Base-by-base conservation (phyloP, 2,329 filamentous ascomycete genomes). In the Colletotrichum orchidophilum region DNA sequence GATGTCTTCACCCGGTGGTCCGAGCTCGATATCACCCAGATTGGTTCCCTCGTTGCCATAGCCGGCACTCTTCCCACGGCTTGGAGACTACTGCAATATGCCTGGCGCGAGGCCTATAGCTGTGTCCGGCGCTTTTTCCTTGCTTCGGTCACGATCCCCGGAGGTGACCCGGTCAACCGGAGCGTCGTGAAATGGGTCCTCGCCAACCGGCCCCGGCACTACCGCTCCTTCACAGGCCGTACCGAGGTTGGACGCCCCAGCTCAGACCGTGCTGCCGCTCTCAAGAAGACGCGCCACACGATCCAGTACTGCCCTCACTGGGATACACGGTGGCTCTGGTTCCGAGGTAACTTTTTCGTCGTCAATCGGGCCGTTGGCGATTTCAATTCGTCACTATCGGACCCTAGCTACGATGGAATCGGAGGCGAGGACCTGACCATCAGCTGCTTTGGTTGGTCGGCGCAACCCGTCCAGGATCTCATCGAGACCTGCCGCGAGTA, bases 391-490 rank as follows among this genome's bases (percentile, higher is more conserved):
- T 63, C 77, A 35, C 76, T 84, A 66, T 78, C 78, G 12, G 83
- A 85, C 58, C 82, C 83, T 8, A 80, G 77, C n/a, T 84, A 83
- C 63, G 83, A 86, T 52, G 85, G 85, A 8, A 78, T 84, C 21
- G 83, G 83, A 4, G 83, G 83, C 13, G 83, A 86, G 73, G 83
- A 85, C 54, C 80, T 87, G 46, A 84, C 81, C 0, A 76, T 88
- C 33, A 86, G 84, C 77, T 87, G 85, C 69, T 80, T 88, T 24
- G 86, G 86, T 12, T 83, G 85, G 68, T 88, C 87, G 1, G 85
- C 84, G 0, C 80, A 82, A 1, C 86, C 86, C 0, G 83, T 87
- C 71, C 86, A 83, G 74, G 71, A 65, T 1, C 83, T 86, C 72
- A 82, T 87, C 50, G 81, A 84, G 54, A 78, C 69, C 0, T 88